Evolutionary conservation across 208 protist genomes (phyloP), one percentile per base, ranked within the genome.

Genomic region (Wallacemonas sp.): DNA sequence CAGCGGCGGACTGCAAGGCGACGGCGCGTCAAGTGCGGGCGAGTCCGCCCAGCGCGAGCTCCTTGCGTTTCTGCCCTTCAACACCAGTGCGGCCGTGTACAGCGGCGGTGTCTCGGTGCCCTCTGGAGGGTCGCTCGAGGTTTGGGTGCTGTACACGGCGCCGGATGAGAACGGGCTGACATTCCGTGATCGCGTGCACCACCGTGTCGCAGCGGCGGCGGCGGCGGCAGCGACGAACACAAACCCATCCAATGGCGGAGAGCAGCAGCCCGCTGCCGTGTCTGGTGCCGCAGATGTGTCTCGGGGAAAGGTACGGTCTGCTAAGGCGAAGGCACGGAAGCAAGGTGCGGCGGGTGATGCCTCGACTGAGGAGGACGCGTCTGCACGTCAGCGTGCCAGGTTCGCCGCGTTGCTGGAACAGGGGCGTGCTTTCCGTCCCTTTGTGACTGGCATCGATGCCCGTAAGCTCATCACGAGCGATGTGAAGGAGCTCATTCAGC

Each of bases 121-220:
- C 11, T 45, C 68, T 4, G 83, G 86, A 15, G 60, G 64, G 11
- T 53, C 62, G 24, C 73, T 78, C 11, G 87, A 96, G 72, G 42
- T 96, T 58, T 96, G 90, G 88, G 75, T 93, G 22, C 80, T 91
- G 24, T 94, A 93, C 69, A 79, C 67, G 2, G 86, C 83, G 0
- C 90, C 90, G 26, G 88, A 95, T 53, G 73, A 73, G 42, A 84
- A 96, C 67, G 86, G 87, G 19, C 75, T 91, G 54, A 81, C 77
- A 36, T 60, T 81, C 1, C 56, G 67, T 12, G 81, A 88, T 46
- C 66, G 70, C 12, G 63, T 80, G 9, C 19, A 49, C 42, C 59
- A 38, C 38, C 38, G 41, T 21, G 39, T 42, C 19, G 31, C 30
- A 4, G 24, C 31, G 5, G 36, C 17, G 27, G 51, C 46, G 4